Conservation (phyloP, 2,329 filamentous ascomycete genomes). For the Epichloe baconii region DNA sequence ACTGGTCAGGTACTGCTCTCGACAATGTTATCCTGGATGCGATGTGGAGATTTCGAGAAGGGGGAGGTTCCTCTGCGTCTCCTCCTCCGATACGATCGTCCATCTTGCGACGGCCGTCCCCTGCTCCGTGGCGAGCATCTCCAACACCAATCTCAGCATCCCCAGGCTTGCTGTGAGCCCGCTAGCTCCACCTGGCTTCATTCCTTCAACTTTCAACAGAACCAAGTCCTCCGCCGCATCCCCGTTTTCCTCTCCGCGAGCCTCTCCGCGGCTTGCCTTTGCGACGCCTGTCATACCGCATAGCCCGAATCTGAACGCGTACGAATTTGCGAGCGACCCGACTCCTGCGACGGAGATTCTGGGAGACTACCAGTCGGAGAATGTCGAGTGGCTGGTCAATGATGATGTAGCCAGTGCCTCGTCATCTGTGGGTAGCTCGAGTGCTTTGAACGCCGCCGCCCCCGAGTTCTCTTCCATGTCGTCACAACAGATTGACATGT, state of each 20-base stretch:
- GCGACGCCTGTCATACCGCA: conserved; percentile 85
- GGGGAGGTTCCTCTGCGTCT: conserved; percentile 53
- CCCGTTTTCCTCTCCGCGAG: conserved; percentile 85
- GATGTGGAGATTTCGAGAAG: conserved; percentile 71
- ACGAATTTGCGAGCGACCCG: conserved; percentile 78
- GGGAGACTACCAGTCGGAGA: conserved; percentile 83
- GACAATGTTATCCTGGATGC: conserved; percentile 87
- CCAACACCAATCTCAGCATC: conserved; percentile 73
- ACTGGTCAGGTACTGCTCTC: conserved; percentile 59
- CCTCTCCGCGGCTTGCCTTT: conserved; percentile 81
- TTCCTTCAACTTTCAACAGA: conserved; percentile 60
- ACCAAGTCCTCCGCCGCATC: conserved; percentile 70
- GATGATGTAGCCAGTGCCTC: conserved; percentile 71
- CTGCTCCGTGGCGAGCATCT: conserved; percentile 81
- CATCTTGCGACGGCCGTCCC: conserved; percentile 79
- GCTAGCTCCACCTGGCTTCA: conserved; percentile 72
- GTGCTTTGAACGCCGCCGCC: conserved; percentile 63
- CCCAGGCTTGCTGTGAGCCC: conserved; percentile 66
- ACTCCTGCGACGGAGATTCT: conserved; percentile 75
- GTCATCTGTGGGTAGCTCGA: conserved; percentile 57
- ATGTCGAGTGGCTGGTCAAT: conserved; percentile 93
- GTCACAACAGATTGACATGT: conserved; percentile 74
- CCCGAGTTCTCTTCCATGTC: conserved; percentile 57
- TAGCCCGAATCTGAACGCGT: conserved; percentile 86
- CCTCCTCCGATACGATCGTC: conserved; percentile 80